Conservation (phyloP, 768 basidiomycete genomes). For the Leccinum truebloodii region DNA sequence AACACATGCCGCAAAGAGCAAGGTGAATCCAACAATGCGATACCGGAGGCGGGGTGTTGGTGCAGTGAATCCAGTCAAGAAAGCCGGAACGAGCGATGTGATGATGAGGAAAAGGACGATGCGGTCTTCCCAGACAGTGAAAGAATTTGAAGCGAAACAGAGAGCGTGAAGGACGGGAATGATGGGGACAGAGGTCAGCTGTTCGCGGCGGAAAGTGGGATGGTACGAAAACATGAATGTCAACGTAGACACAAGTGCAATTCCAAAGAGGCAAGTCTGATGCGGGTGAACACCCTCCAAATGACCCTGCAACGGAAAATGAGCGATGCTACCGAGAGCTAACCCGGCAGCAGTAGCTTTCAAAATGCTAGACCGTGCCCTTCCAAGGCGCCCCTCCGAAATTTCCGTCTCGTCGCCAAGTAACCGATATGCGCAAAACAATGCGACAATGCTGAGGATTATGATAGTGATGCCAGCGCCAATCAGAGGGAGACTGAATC, state of each 20-base stretch:
- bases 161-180: conserved; percentile 68
- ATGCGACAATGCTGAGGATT: conserved; percentile 51
- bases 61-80: conserved; percentile 64
- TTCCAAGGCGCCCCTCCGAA: conserved; percentile 46
- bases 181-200: conserved; percentile 39
- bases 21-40: conserved; percentile 74
- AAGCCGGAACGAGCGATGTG: conserved; percentile 59
- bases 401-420: conserved; percentile 39
- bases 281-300: conserved; percentile 51
- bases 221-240: conserved; percentile 44
- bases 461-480: conserved; percentile 67
- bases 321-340: conserved; percentile 37
- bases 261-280: conserved; percentile 52
- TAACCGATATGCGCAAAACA: conserved; percentile 55
- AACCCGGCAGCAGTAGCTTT: conserved; percentile 39
- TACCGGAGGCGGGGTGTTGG: conserved; percentile 68
- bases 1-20: conserved; percentile 63
- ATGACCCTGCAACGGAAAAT: conserved; percentile 33
- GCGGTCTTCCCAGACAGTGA: conserved; percentile 97
- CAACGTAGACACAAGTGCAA: conserved; percentile 48
- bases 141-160: conserved; percentile 90
- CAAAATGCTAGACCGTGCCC: conserved; percentile 33
- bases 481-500: conserved; percentile 85
- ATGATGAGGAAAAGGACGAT: conserved; percentile 73
- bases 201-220: conserved; percentile 32